Percentiles rank a stretch among this genome's conserved stretches.
Conservation (phyloP, 2,329 filamentous ascomycete species). For the Zasmidium citrigriseum region DNA sequence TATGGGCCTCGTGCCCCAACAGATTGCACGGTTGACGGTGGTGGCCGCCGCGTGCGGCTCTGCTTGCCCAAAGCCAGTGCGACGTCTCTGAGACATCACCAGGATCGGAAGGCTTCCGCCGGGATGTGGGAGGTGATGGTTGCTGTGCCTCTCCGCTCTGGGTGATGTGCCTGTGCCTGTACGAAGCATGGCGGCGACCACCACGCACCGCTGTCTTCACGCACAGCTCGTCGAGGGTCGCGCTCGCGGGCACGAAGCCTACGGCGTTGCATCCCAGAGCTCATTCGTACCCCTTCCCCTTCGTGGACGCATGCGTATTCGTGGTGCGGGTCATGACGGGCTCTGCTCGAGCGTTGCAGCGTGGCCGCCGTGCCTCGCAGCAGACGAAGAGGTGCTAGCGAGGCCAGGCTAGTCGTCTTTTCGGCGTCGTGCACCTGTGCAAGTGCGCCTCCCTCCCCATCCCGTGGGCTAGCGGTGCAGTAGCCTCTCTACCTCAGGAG, state of each 20-base stretch:
- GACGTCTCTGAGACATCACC: background rate
- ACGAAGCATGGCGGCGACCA: background rate
- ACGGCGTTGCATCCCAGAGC: background rate
- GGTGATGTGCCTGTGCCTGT: background rate
- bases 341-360: background rate
- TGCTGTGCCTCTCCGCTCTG: background rate
- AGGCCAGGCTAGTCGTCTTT: background rate
- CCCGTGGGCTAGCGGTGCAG: background rate
- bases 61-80: background rate
- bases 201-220: background rate
- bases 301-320: background rate
- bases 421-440: background rate
- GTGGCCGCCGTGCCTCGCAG: background rate
- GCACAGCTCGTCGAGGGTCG: background rate
- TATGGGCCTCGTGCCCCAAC: background rate
- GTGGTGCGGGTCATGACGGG: background rate
- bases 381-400: background rate
- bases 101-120: background rate
- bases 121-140: background rate
- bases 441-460: no score
- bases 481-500: background rate
- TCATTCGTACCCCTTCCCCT: background rate
- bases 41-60: background rate
- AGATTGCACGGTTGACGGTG: background rate
- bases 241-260: background rate